A percentile compares a stretch with the other conserved stretches of the same genome.
Conservation (phyloP, 1,284 basidiomycete genomes). For the Pseudozyma tsukubaensis region DNA sequence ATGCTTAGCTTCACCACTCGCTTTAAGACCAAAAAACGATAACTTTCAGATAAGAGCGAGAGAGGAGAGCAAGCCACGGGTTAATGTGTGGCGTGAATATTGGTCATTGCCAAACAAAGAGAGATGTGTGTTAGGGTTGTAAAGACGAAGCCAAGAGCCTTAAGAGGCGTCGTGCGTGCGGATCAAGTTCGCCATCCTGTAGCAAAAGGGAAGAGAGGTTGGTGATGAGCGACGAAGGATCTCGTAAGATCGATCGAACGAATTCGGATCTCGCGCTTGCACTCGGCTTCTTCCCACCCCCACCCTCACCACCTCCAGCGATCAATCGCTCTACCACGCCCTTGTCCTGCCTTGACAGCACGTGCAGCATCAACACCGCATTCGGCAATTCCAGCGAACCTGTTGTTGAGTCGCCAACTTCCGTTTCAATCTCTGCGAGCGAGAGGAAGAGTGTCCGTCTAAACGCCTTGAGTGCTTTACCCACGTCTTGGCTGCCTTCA, state of each 20-base stretch:
- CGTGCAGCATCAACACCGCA: constrained; percentile 11
- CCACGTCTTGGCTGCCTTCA: background rate
- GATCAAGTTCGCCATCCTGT: no score
- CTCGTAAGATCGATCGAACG: constrained; percentile 1
- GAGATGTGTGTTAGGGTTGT: no score
- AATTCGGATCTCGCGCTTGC: constrained; percentile 1
- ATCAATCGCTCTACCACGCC: constrained; percentile 7
- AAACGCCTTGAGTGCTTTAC: constrained; percentile 14
- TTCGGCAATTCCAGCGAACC: background rate
- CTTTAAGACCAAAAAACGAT: background rate
- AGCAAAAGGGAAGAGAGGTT: no score
- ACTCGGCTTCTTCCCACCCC: background rate
- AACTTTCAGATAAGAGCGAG: no score
- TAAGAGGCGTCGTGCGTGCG: no score
- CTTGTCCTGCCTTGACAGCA: constrained; percentile 6
- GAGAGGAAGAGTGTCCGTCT: constrained; percentile 20
- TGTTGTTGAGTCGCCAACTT: background rate
- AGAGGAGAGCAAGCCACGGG: no score
- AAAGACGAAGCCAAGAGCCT: no score
- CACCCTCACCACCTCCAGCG: background rate
- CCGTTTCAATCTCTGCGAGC: constrained; percentile 12
- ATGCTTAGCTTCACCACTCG: constrained; percentile 6
- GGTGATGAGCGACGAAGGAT: background rate
- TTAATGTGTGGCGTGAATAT: no score
- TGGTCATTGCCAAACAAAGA: no score